Conservation (phyloP, 495 filamentous ascomycete species). For the Trichoderma gamsii region DNA sequence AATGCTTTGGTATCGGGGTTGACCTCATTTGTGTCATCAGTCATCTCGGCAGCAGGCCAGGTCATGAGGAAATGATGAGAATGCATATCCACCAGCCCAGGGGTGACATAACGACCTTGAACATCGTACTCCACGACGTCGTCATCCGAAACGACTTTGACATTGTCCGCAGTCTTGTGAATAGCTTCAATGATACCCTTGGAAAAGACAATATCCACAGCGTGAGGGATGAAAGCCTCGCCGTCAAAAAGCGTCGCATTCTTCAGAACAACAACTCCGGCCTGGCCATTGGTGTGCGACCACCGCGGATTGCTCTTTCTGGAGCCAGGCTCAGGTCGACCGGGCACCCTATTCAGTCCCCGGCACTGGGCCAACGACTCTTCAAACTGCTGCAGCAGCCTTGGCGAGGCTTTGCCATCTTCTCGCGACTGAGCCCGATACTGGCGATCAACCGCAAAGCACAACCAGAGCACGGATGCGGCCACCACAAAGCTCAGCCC, state of each 20-base stretch:
- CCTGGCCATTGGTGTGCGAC: conserved; percentile 15
- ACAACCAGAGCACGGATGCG: neutral
- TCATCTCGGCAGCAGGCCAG: conserved; percentile 26
- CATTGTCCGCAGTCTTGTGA: conserved; percentile 12
- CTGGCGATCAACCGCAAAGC: conserved; percentile 2
- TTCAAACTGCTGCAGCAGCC: conserved; percentile 11
- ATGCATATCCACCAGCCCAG: conserved; percentile 52
- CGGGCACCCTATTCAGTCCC: neutral
- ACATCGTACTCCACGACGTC: conserved; percentile 29
- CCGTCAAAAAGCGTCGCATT: conserved; percentile 38
- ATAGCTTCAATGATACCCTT: conserved; percentile 27
- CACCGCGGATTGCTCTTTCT: conserved; percentile 19
- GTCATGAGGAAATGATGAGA: conserved; percentile 34
- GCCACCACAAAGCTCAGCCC: neutral
- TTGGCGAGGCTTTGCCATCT: neutral
- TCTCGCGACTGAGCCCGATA: neutral
- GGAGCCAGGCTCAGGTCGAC: neutral
- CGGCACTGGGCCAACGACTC: conserved; percentile 15
- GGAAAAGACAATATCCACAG: conserved; percentile 30
- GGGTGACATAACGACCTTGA: conserved; percentile 42
- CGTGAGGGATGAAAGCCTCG: conserved; percentile 22
- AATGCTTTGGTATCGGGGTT: conserved; percentile 27
- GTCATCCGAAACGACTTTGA: neutral
- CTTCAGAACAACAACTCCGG: conserved; percentile 19
- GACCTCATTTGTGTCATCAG: conserved; percentile 36